Conservation (phyloP, 768 basidiomycete species). For the Chalciporus sphaerocephalus region DNA sequence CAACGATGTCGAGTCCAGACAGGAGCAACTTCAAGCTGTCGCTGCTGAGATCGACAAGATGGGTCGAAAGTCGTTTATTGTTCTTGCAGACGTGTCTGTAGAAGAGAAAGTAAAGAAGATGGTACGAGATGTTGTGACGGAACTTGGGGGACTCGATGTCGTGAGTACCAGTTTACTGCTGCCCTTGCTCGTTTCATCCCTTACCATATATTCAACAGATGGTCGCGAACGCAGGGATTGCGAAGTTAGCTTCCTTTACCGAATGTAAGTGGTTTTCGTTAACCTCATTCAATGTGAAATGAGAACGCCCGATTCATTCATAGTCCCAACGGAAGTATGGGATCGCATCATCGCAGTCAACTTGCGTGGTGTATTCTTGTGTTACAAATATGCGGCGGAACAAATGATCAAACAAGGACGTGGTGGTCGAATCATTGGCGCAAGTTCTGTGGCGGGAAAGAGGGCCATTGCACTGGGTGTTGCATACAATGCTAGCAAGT, state of each 20-base stretch:
- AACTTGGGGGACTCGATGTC: slow-evolving; percentile 43
- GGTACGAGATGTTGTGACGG: slow-evolving; percentile 29
- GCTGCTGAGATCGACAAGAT: slow-evolving; percentile 18
- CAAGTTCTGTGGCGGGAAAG: slow-evolving; percentile 3
- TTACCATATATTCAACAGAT: slow-evolving; percentile 6
- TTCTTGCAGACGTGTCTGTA: slow-evolving; percentile 36
- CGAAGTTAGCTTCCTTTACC: neutral
- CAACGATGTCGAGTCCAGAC: slow-evolving; percentile 24
- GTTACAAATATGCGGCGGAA: slow-evolving; percentile 19
- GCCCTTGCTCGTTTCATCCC: neutral
- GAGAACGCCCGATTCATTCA: neutral
- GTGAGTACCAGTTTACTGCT: slow-evolving; percentile 27
- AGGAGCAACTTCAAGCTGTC: slow-evolving; percentile 19
- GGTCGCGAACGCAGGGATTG: slow-evolving; percentile 16
- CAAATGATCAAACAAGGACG: slow-evolving; percentile 23
- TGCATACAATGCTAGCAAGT: slow-evolving; percentile 36
- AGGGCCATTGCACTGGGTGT: neutral
- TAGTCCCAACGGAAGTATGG: neutral
- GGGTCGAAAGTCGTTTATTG: slow-evolving; percentile 21
- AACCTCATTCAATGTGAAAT: neutral
- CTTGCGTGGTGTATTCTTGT: slow-evolving; percentile 22
- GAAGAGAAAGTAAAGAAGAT: slow-evolving; percentile 41
- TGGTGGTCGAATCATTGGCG: slow-evolving; percentile 1
- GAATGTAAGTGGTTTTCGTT: neutral
- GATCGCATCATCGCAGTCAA: slow-evolving; percentile 27